Evolutionary conservation across 164 flowering plant species (phyloP), one percentile per base, ranked within the genome.

Genomic region (Tetrastigma voinierianum): DNA sequence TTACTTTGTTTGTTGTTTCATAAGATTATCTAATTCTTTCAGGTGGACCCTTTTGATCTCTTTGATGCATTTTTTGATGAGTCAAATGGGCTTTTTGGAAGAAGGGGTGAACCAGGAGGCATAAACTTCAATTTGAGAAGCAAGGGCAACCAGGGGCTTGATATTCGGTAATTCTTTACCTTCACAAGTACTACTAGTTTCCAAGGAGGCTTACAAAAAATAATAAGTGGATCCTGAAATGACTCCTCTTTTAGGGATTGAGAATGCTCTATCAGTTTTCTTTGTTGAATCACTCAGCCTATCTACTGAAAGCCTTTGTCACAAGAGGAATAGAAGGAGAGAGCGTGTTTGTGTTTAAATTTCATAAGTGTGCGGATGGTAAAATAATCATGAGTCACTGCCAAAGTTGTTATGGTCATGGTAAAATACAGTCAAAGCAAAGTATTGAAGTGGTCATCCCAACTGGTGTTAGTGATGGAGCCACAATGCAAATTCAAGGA

Each of bases 41-140:
- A 95, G 99, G 87, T 84, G 77, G 96, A 95, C 65, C 97, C 97
- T 17, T 95, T 89, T 81, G 93, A 92, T 10, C 65, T 86, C 62
- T 95, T 88, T 74, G 87, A 84, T 73, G 53, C 90, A 66, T 81
- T 81, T 77, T 95, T 95, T 83, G 89, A 96, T 13, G 90, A 84
- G 32, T 69, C 90, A 54, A 79, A 76, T 78, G 84, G 81, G 12
- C 25, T 89, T 71, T 92, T 92, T 81, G 91, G 94, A 55, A 86
- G 83, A 59, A 60, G 72, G 59, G 86, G 74, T 72, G 86, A 74
- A 52, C 67, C 69, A 6, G 80, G 84, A 25, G 86, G 83, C 53
- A 46, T 70, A 49, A 71, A 66, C 59, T 84, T 81, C 74, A 76
- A 72, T 69, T 66, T 82, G 44, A 76, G 87, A 64, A 81, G 62